Conservation (phyloP, 306 rosid genomes). For the Lupinus albus region DNA sequence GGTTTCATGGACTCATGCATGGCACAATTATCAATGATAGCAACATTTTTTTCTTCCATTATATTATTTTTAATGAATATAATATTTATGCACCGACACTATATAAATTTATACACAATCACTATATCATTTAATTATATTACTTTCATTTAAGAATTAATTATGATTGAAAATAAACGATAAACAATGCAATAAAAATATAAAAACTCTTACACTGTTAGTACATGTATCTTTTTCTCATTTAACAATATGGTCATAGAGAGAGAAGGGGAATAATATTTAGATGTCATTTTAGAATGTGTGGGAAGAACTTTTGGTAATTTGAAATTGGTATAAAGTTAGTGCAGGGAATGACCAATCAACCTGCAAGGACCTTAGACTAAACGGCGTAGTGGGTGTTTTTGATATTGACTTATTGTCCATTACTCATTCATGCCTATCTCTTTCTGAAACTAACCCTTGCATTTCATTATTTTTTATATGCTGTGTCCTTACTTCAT, state of each 20-base stretch:
- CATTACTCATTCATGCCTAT: not conserved
- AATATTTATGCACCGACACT: no score
- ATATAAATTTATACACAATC: no score
- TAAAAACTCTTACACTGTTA: no score
- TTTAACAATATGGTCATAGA: constrained; percentile 6
- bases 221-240: no score
- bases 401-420: constrained; percentile 1
- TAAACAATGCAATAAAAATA: no score
- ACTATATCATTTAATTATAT: no score
- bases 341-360: constrained; percentile 7
- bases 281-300: constrained; percentile 14
- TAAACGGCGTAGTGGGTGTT: constrained; percentile 49
- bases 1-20: constrained; percentile 52
- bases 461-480: not conserved
- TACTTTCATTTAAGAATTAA: no score
- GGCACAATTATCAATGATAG: constrained; percentile 31
- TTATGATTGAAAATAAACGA: no score
- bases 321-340: constrained; percentile 33
- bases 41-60: not conserved
- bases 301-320: constrained; percentile 29
- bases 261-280: constrained; percentile 34
- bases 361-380: constrained; percentile 41
- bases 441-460: not conserved
- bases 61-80: no score
- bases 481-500: no score